Evolutionary conservation across 805 yeast genomes (phyloP), one percentile per base, ranked within the genome.

Genomic region (Saccharomycopsis fodiens): DNA sequence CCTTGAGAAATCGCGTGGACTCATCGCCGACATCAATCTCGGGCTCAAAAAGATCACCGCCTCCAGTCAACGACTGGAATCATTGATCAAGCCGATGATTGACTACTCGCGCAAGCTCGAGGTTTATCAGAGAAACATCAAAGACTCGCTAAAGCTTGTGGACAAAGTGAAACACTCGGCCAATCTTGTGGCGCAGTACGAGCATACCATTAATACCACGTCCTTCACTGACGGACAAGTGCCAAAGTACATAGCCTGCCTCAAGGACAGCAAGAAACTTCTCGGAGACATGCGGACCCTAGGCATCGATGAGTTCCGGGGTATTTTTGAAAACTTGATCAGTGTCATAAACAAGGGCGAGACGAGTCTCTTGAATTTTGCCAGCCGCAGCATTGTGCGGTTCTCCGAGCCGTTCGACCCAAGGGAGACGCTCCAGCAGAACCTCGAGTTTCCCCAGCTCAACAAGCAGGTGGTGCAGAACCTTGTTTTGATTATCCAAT

Each of bases 21-120:
- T 86, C 35, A 74, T 87, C 7, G 57, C 61, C 1, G 63, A 72
- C 37, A 79, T 88, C 45, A 67, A 76, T 8, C 62, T 64, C 22
- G 78, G 86, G 2, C 66, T 86, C 35, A 66, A 61, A 25, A 67
- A 65, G 41, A 72, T 88, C 44, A 69, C 79, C 4, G 60, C 60
- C 25, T 73, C 72, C 43, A 72, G 88, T 4, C 58, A 67, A 20
- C 68, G 69, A 19, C 82, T 91, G 1, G 76, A 79, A 48, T 62
- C 64, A 25, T 71, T 84, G 20, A 77, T 91, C 54, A 74, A 76
- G 41, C 96, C 97, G 1, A 76, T 86, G 39, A 69, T 84, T 34
- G 69, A 72, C 5, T 77, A 78, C 47, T 82, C 84, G 41, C 76
- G 76, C 52, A 66, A 69, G 45, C 60, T 82, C 46, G 76, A 75